These are phyloP conservation scores for Solanum pennellii DNA, from an alignment of 257 asterid species.

Conservation along the genomic window DNA sequence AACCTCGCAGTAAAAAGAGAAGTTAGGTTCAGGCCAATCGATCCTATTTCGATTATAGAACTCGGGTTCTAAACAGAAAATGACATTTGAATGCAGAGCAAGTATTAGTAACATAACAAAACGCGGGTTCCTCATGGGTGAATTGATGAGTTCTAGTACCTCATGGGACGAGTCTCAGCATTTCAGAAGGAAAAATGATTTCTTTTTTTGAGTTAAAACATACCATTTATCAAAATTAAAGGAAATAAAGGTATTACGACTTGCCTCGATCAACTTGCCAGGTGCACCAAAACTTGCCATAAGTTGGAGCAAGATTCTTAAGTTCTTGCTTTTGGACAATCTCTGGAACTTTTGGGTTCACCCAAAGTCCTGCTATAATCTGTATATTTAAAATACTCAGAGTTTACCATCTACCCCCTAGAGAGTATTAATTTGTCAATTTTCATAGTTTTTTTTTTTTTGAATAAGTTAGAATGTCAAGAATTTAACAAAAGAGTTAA, in stretches of 20 bases:
- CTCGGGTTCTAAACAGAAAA: not conserved
- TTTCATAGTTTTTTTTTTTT: not conserved
- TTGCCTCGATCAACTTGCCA: slow-evolving; percentile 87
- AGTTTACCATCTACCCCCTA: not conserved
- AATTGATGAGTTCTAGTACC: not conserved
- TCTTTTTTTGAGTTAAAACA: not conserved
- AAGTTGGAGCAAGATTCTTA: slow-evolving; percentile 38
- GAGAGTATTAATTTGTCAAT: not conserved
- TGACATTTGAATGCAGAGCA: not conserved
- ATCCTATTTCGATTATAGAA: not conserved
- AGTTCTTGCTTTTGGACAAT: slow-evolving; percentile 47
- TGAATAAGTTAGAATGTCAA: not conserved
- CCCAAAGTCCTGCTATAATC: slow-evolving; percentile 73
- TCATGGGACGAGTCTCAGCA: not conserved
- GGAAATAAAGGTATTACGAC: not conserved
- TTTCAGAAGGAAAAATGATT: not conserved
- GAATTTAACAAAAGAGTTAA: not conserved
- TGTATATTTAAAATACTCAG: not conserved
- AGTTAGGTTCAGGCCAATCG: not conserved
- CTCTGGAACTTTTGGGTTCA: slow-evolving; percentile 68
- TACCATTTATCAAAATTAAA: not conserved
- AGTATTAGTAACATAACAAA: not conserved
- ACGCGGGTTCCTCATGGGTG: not conserved
- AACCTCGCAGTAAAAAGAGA: too few relatives aligned
- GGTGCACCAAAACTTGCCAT: slow-evolving; percentile 94